A percentile compares a stretch with the other conserved stretches of the same genome.
phyloP scores from a whole-genome alignment of 139 green algal species.

The Yamagishiella unicocca region DNA sequence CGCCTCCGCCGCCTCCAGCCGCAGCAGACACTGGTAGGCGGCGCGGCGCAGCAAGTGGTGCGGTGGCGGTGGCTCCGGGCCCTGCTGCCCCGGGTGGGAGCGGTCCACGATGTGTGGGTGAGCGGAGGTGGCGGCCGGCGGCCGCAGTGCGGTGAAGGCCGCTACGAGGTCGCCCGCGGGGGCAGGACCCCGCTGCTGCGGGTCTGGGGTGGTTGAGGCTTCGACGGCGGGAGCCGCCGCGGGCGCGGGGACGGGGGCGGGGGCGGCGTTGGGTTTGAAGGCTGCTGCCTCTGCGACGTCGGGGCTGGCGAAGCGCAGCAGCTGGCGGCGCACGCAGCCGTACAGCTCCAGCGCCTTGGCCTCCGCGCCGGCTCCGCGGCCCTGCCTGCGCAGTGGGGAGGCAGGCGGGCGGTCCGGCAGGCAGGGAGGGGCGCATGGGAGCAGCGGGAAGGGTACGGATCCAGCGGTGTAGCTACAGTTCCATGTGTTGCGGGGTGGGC shows the following conservation, averaged over 20 bases:
- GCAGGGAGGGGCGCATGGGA: not conserved
- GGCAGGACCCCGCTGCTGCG: not conserved
- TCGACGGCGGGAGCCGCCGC: no score
- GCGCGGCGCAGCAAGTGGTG: slow-evolving; percentile 39
- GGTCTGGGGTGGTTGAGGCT: no score
- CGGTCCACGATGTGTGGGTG: not conserved
- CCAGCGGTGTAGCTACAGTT: not conserved
- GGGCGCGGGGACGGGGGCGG: no score
- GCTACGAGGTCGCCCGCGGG: not conserved
- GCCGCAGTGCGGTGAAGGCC: not conserved
- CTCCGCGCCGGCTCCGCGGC: slow-evolving; percentile 20
- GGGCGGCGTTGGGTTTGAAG: not conserved
- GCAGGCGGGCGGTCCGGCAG: no score
- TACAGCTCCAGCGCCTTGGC: slow-evolving; percentile 42
- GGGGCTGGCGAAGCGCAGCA: slow-evolving; percentile 26
- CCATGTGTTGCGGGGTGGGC: no score
- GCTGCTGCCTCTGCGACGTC: not conserved
- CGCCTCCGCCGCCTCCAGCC: slow-evolving; percentile 39
- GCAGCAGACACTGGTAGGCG: slow-evolving; percentile 29
- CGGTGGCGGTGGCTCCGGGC: not conserved
- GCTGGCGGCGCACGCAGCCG: slow-evolving; percentile 20
- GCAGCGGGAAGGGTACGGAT: not conserved
- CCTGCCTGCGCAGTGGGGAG: slow-evolving; percentile 27
- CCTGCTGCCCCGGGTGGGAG: not conserved
- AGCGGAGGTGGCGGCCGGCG: not conserved